Percentiles rank a stretch among this genome's conserved stretches.
Conservation (phyloP, 2,329 filamentous ascomycete species). For the Monosporascus sp. region DNA sequence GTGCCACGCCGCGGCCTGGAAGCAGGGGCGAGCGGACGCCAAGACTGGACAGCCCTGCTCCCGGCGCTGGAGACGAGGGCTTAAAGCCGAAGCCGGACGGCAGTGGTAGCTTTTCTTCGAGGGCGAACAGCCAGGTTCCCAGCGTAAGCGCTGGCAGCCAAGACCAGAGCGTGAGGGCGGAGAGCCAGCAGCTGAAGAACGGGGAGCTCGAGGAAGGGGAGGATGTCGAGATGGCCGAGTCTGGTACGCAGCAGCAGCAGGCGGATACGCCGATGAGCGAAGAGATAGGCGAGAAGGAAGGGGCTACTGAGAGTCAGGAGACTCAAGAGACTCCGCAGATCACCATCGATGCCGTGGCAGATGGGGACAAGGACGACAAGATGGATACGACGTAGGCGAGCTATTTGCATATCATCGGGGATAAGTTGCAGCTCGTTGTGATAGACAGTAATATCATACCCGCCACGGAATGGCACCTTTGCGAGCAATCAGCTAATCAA, state of each 20-base stretch:
- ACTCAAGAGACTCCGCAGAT: slow-evolving; percentile 41
- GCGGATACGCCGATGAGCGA: slow-evolving; percentile 34
- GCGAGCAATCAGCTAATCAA: background rate
- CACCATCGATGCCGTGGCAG: slow-evolving; percentile 44
- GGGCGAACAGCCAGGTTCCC: slow-evolving; percentile 32
- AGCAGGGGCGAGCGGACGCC: slow-evolving; percentile 29
- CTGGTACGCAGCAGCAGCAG: slow-evolving; percentile 28
- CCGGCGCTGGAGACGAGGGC: slow-evolving; percentile 20
- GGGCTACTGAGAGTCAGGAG: slow-evolving; percentile 4
- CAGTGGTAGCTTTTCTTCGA: slow-evolving; percentile 29
- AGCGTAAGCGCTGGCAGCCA: slow-evolving; percentile 31
- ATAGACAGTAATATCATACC: background rate
- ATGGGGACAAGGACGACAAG: slow-evolving; percentile 44
- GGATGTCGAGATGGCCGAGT: slow-evolving; percentile 31
- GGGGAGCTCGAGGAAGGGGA: slow-evolving; percentile 36
- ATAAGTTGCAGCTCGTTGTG: background rate
- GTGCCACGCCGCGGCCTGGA: slow-evolving; percentile 39
- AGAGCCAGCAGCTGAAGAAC: slow-evolving; percentile 25
- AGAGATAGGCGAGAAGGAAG: slow-evolving; percentile 26
- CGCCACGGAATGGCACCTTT: background rate
- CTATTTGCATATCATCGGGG: background rate
- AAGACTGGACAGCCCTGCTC: slow-evolving; percentile 28
- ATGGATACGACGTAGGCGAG: slow-evolving; percentile 58
- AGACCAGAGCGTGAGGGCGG: slow-evolving; percentile 24
- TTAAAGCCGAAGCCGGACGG: slow-evolving; percentile 30